Conservation (phyloP, 1,284 basidiomycete genomes). For the Ganoderma lucidum region DNA sequence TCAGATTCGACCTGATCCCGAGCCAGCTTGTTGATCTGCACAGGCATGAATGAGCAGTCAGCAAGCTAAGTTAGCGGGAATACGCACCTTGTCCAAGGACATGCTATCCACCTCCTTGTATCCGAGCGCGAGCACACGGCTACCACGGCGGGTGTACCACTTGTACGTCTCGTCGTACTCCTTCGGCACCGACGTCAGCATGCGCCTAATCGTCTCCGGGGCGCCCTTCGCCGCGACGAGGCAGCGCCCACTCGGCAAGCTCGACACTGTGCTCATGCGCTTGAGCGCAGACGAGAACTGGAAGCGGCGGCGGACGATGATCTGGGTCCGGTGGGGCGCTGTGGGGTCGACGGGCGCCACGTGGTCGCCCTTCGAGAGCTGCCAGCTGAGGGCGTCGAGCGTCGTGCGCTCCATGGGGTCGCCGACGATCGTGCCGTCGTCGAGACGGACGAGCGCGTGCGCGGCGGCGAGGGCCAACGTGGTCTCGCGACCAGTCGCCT, state of each 20-base stretch:
- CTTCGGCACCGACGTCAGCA: conserved; percentile 79
- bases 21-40: conserved; percentile 84
- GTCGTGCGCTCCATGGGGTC: conserved; percentile 99
- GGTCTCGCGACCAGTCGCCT: conserved; percentile 80
- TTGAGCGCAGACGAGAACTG: conserved; percentile 97
- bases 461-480: conserved; percentile 92
- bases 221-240: conserved; percentile 90
- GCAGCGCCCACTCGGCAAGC: conserved; percentile 66
- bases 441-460: conserved; percentile 93
- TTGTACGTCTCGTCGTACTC: conserved; percentile 94
- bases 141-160: conserved; percentile 90
- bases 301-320: conserved; percentile 88
- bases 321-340: conserved; percentile 64
- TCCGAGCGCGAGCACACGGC: conserved; percentile 90
- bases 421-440: conserved; percentile 93
- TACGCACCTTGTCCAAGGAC: conserved; percentile 67
- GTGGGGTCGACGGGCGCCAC: conserved; percentile 65
- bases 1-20: conserved; percentile 82
- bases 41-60: conserved; percentile 2
- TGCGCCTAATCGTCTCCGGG: conserved; percentile 91
- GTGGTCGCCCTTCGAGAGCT: conserved; percentile 82
- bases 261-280: conserved; percentile 92
- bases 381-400: conserved; percentile 92
- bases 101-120: conserved; percentile 82
- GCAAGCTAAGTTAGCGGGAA: neutral